These are phyloP conservation scores for Boletus edulis DNA, from an alignment of 768 basidiomycete genomes.

Conservation along the genomic window DNA sequence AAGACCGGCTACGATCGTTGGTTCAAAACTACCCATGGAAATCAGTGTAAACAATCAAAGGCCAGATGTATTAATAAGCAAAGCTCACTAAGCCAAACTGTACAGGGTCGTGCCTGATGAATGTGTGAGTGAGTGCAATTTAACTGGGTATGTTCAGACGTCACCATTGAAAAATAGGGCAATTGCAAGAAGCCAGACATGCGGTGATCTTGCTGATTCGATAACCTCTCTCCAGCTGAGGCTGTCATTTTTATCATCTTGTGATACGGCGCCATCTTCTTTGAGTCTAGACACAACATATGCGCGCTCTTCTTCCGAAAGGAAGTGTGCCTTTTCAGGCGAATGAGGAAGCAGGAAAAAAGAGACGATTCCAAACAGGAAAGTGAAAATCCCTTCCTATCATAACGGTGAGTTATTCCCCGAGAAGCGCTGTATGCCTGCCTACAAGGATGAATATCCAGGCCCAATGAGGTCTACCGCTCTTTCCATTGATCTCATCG, in stretches of 20 bases:
- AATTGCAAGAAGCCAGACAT: slow-evolving; percentile 51
- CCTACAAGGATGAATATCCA: slow-evolving; percentile 57
- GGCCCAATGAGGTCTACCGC: slow-evolving; percentile 55
- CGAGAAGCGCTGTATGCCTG: not conserved
- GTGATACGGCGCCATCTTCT: slow-evolving; percentile 30
- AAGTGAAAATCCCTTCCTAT: slow-evolving; percentile 61
- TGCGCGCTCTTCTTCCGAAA: slow-evolving; percentile 47
- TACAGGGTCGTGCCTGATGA: slow-evolving; percentile 14
- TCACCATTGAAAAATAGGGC: slow-evolving; percentile 54
- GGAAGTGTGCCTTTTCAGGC: slow-evolving; percentile 46
- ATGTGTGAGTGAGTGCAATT: not conserved
- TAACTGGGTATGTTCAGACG: not conserved
- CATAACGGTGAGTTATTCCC: not conserved
- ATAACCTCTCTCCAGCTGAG: slow-evolving; percentile 60
- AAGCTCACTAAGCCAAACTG: slow-evolving; percentile 25
- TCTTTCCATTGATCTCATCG: slow-evolving; percentile 50
- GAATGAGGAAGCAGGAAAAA: slow-evolving; percentile 50
- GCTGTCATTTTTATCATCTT: slow-evolving; percentile 40
- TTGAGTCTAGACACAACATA: slow-evolving; percentile 37
- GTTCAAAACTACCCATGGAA: slow-evolving; percentile 53
- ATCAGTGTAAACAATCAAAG: slow-evolving; percentile 20
- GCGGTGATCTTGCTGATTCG: slow-evolving; percentile 47
- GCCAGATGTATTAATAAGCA: slow-evolving; percentile 21
- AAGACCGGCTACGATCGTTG: slow-evolving; percentile 64
- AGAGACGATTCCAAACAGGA: slow-evolving; percentile 49